phyloP scores from a whole-genome alignment of 108 stramenopile species.

The Cyclostephanos tholiformis region DNA sequence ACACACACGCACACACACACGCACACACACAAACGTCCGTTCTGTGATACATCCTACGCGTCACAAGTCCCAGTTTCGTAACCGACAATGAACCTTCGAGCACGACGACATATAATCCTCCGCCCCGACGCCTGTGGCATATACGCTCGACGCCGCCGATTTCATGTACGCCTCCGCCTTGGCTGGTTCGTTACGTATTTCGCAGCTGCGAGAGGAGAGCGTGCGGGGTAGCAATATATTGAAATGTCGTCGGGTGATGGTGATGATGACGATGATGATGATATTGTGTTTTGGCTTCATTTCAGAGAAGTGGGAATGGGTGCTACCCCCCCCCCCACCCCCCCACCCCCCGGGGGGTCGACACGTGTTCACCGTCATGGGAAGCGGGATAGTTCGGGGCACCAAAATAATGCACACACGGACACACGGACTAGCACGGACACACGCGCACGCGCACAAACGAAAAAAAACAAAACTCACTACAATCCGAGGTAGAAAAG shows the following conservation, averaged over 20 bases:
- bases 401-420: not conserved
- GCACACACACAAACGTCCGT: too few species aligned
- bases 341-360: too few species aligned
- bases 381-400: too few species aligned
- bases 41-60: too few species aligned
- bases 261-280: slow-evolving; percentile 47
- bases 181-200: slow-evolving; percentile 53
- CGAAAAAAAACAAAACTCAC: slow-evolving; percentile 2
- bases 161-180: slow-evolving; percentile 75
- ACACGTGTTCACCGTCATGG: too few species aligned
- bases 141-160: slow-evolving; percentile 51
- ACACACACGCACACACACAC: too few species aligned
- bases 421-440: too few species aligned
- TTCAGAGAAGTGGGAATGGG: too few species aligned
- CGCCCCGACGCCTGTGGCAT: slow-evolving; percentile 56
- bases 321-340: too few species aligned
- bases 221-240: too few species aligned
- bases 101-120: slow-evolving; percentile 80
- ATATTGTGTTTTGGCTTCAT: too few species aligned
- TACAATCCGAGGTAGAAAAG: slow-evolving; percentile 58
- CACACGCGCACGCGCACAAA: not conserved
- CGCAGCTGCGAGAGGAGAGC: slow-evolving; percentile 24
- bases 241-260: too few species aligned
- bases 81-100: slow-evolving; percentile 64
- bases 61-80: slow-evolving; percentile 59